Evolutionary conservation across 2,329 filamentous ascomycete species (phyloP), one percentile per base, ranked within the genome.

Genomic region (Capronia americana): DNA sequence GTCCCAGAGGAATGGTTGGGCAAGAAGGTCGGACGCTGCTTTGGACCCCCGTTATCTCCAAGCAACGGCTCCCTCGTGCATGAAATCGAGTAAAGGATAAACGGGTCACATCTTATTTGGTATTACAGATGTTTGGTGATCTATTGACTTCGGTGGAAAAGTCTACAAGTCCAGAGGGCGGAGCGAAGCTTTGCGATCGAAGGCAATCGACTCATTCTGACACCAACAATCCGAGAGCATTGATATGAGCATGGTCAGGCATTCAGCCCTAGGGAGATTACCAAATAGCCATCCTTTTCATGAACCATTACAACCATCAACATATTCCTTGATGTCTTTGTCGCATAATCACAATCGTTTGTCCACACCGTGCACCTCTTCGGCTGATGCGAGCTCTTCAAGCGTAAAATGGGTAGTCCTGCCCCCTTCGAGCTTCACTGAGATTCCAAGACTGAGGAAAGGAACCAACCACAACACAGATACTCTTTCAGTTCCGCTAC

Each of bases 1-100:
- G 79, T 84, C 32, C 82, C 82, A 10, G 77, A 79, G 51, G 82
- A 83, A 73, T 83, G 82, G 80, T 64, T 83, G 53, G 81, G 79
- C 1, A 79, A 77, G 58, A 77, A 78, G 30, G 77, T 78, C 8
- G 80, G 79, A 7, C 76, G 74, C 55, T 64, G 79, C 14, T 82
- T 82, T 68, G 71, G 69, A 24, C 63, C 70, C 17, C 66, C 68
- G 11, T 53, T 67, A 51, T n/a, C 63, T 23, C 32, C 66, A 12
- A 65, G 48, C 59, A 69, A 68, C 10, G 63, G 66, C 30, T 26
- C 53, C 17, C 50, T 71, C 38, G 66, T 73, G 34, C 69, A 73
- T 51, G 72, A 73, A 64, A 50, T 73, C 8, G 69, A 71, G 32
- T 73, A 59, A 65, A 11, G n/a, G 10, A 23, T 28, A 28, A 10